Base-by-base conservation (phyloP, 129 eudicot genomes). In the Artemisia tridentata region DNA sequence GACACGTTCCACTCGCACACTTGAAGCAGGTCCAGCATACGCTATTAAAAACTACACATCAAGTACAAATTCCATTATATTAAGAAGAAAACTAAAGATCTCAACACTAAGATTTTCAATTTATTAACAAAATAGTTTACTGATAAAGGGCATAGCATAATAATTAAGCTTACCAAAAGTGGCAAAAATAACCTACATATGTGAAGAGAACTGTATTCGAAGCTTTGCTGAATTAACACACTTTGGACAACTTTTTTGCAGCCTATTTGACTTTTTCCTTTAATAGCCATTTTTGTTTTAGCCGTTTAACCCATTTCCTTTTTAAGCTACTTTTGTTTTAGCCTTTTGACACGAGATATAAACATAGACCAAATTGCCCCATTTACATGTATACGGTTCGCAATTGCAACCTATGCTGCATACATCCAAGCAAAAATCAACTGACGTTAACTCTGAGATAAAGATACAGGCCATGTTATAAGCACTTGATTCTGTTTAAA, bases 21-120 rank as follows among this genome's bases (percentile, higher is more conserved):
- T 85, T 61, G 97, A 87, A 65, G 97, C 82, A 41, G 97, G 97
- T 71, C 98, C 98, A 75, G 96, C 97, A 84, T 93, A 89, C 27
- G 88, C 81, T 76, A 82, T 49, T 67, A 93, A 84, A 77, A 90
- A 76, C 98, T 92, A 80, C 34, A 74, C 53, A 65, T 55, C 45
- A 49, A 55, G 15, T 16, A 23, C 27, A 49, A 38, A 55, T 2
- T 15, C 19, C n/a, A 38, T 71, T 21, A 67, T 19, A 51, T 56
- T 53, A 67, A 45, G 23, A 11, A 58, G 8, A 10, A 21, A n/a
- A 54, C 0, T 0, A n/a, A 5, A 10, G 1, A 10, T 6, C 19
- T 53, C 20, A 8, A 74, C 65, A 20, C 47, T 18, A 55, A 11
- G 19, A 64, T 3, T 21, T 55, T n/a, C 53, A 54, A 21, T 43